These are phyloP conservation scores for Colletotrichum sp. DNA, from an alignment of 2,329 filamentous ascomycete species.

Conservation along the genomic window DNA sequence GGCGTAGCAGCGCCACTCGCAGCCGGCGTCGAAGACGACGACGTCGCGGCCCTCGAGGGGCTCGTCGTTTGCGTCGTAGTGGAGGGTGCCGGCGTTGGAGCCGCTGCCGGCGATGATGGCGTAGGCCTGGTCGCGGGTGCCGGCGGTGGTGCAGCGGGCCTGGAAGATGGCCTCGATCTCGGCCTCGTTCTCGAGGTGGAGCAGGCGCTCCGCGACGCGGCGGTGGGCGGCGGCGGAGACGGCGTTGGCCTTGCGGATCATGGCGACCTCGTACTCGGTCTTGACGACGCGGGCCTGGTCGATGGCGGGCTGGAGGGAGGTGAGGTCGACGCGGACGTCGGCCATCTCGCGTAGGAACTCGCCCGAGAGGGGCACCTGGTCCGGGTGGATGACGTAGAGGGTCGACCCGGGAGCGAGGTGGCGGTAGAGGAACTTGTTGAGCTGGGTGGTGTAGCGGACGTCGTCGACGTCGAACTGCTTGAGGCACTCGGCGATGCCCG, in stretches of 20 bases:
- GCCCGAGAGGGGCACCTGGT: conserved; percentile 42
- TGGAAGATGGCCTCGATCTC: conserved; percentile 83
- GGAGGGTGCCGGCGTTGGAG: conserved; percentile 80
- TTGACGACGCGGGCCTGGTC: conserved; percentile 84
- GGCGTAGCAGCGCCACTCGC: conserved; percentile 85
- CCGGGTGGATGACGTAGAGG: conserved; percentile 49
- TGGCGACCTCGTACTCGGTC: conserved; percentile 81
- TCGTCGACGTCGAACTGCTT: conserved; percentile 72
- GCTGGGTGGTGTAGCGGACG: conserved; percentile 61
- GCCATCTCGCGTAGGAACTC: conserved; percentile 25
- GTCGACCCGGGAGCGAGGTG: conserved; percentile 36
- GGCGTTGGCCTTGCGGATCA: conserved; percentile 81
- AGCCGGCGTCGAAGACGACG: conserved; percentile 85
- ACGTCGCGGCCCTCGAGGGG: conserved; percentile 72
- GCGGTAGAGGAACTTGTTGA: conserved; percentile 53
- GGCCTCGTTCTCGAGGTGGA: conserved; percentile 73
- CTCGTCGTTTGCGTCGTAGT: conserved; percentile 84
- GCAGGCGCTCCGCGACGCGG: conserved; percentile 70
- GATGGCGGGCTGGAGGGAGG: conserved; percentile 71
- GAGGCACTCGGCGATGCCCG: conserved; percentile 65
- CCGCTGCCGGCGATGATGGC: conserved; percentile 87
- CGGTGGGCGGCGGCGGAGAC: conserved; percentile 81
- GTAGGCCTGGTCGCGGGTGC: conserved; percentile 82
- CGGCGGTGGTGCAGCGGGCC: conserved; percentile 72
- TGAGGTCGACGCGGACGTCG: conserved; percentile 49